phyloP scores from a whole-genome alignment of 2,329 filamentous ascomycete species.

The Achaetomium macrosporum region DNA sequence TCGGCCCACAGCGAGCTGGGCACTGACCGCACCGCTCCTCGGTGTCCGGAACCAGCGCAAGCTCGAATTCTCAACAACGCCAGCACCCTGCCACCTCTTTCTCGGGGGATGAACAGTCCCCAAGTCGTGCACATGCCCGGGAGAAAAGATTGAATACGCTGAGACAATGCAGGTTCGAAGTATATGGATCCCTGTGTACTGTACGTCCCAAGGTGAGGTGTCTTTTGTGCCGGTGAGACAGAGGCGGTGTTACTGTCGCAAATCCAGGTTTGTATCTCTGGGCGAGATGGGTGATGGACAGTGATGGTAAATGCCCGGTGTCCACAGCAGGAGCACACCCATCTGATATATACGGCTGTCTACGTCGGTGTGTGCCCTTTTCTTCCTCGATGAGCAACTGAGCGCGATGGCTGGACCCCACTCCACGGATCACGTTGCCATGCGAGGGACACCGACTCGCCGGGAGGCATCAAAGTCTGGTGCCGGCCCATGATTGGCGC shows the following conservation, averaged over 20 bases:
- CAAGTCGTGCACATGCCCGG: background rate
- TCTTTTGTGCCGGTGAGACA: background rate
- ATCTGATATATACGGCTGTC: background rate
- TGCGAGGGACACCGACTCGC: slow-evolving; percentile 13
- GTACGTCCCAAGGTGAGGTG: background rate
- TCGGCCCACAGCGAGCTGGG: background rate
- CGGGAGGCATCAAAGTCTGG: background rate
- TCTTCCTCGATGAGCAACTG: slow-evolving; percentile 2
- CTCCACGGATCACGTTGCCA: slow-evolving; percentile 19
- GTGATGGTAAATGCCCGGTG: background rate
- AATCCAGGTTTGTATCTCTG: background rate
- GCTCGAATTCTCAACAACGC: background rate
- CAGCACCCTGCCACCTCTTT: background rate
- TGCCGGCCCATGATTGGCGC: slow-evolving; percentile 5
- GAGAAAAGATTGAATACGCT: background rate
- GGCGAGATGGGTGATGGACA: background rate
- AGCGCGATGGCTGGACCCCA: slow-evolving; percentile 5
- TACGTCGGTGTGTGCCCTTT: slow-evolving; percentile 3
- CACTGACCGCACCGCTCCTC: slow-evolving; percentile 1
- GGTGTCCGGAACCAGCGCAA: slow-evolving; percentile 3
- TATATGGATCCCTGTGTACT: background rate
- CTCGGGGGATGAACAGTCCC: background rate
- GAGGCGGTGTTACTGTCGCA: background rate
- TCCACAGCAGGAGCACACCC: background rate
- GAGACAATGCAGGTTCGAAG: background rate